phyloP scores from a whole-genome alignment of 139 green algal genomes.

The Chlorella vulgaris region DNA sequence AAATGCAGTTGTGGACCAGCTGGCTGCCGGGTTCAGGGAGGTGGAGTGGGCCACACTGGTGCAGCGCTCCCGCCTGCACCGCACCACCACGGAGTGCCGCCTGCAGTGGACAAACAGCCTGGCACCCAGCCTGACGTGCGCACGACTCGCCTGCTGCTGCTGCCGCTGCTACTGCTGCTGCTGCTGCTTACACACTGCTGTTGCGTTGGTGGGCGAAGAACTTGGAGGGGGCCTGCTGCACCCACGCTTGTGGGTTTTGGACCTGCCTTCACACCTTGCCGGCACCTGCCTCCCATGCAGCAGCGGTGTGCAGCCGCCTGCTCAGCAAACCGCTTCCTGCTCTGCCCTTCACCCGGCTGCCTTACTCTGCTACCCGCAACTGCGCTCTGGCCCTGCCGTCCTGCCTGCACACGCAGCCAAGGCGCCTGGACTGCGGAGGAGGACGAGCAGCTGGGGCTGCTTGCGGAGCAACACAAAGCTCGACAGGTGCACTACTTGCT shows the following conservation, averaged over 20 bases:
- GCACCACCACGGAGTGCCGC: conserved; percentile 25
- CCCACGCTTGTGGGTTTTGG: too few relatives aligned
- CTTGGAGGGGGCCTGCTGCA: too few relatives aligned
- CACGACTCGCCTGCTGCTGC: too few relatives aligned
- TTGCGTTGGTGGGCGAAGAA: too few relatives aligned
- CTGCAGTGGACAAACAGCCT: conserved; percentile 44
- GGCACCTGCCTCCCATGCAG: too few relatives aligned
- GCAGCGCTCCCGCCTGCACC: conserved; percentile 8
- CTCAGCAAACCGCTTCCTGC: too few relatives aligned
- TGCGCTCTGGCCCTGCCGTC: too few relatives aligned
- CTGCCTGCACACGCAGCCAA: conserved; percentile 5
- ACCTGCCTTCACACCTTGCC: too few relatives aligned
- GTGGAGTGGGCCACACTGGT: conserved; percentile 35
- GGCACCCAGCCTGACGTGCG: conserved; percentile 4
- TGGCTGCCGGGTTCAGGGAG: conserved; percentile 20
- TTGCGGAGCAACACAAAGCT: conserved; percentile 12
- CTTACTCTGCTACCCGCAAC: too few relatives aligned
- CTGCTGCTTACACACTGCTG: background rate
- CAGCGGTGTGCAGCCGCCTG: too few relatives aligned
- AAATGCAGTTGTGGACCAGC: conserved; percentile 24
- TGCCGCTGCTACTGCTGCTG: too few relatives aligned
- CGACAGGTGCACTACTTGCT: background rate
- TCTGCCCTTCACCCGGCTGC: background rate
- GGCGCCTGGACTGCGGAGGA: conserved; percentile 25
- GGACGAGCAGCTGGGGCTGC: conserved; percentile 9